Base-by-base conservation (phyloP, 2,329 filamentous ascomycete genomes). In the Fusarium heterosporum region DNA sequence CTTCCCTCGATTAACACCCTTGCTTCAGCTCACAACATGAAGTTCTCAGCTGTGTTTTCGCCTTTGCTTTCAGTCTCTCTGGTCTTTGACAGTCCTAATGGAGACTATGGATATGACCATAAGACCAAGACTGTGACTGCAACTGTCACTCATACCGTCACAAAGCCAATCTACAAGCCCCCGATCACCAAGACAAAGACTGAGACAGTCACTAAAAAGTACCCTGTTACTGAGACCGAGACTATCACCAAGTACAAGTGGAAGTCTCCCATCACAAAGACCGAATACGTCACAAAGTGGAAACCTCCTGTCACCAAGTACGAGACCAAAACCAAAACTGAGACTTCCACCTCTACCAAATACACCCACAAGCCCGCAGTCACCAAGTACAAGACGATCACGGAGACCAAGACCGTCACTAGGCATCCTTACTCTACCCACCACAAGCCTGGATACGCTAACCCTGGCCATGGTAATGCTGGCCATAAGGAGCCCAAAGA, bases 171-270 rank as follows among this genome's bases (percentile, higher is more conserved):
- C 29, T 62, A 64, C 46, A 47, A 62, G 56, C 59, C 59, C 12
- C 59, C 59, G 1, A 5, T 62, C 6, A 62, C 56, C n/a, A 66
- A 67, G 57, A 66, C 64, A 2, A 66, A 67, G 57, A 66, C 64
- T 2, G 57, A 66, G 57, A 62, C 59, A 1, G 59, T 64, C 25
- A 63, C 58, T 16, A 61, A 62, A 30, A 48, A 55, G 17, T 55
- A 60, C 28, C 60, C 57, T 9, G 58, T 61, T 17, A 45, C 40
- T 17, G 40, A 55, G 49, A 61, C 47, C 2, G 56, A 61, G 55
- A 54, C 47, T 2, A 45, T 64, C 17, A 63, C 61, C 34, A 64
- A 64, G 61, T 40, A 54, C 22, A 58, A 52, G 46, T 55, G 25
- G 41, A 61, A 61, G 57, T 54, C 43, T 9, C 59, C 59, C 8